Percentiles rank a stretch among this genome's conserved stretches.
phyloP scores from a whole-genome alignment of 2,329 filamentous ascomycete species.

The Cladosporium sphaerospermum region DNA sequence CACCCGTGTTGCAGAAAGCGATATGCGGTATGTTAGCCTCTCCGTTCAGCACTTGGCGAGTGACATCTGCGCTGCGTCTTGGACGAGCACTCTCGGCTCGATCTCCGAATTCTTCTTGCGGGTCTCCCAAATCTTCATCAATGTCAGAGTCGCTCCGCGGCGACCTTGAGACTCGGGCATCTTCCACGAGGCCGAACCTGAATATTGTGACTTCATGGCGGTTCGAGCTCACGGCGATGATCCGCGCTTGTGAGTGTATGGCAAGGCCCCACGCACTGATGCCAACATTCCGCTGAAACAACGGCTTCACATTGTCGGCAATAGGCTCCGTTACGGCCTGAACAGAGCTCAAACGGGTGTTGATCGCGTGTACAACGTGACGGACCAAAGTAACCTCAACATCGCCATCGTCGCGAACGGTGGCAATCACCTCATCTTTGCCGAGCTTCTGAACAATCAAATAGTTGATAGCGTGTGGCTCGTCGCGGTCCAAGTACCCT shows the following conservation, averaged over 20 bases:
- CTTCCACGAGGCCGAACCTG: slow-evolving; percentile 49
- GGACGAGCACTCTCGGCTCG: neutral
- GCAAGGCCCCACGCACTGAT: slow-evolving; percentile 83
- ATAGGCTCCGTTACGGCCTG: neutral
- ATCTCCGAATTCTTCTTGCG: neutral
- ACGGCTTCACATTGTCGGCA: slow-evolving; percentile 41
- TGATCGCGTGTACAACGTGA: slow-evolving; percentile 30
- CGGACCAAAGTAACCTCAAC: slow-evolving; percentile 38
- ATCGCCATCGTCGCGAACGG: slow-evolving; percentile 54
- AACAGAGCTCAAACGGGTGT: slow-evolving; percentile 22
- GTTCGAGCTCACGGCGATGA: slow-evolving; percentile 84
- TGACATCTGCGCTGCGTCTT: slow-evolving; percentile 5
- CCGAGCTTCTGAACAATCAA: slow-evolving; percentile 40
- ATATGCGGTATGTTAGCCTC: slow-evolving; percentile 51
- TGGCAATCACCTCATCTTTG: slow-evolving; percentile 43
- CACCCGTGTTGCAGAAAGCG: slow-evolving; percentile 52
- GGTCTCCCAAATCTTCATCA: neutral
- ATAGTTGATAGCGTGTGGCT: slow-evolving; percentile 41
- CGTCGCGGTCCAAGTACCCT: slow-evolving; percentile 31
- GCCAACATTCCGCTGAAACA: slow-evolving; percentile 72
- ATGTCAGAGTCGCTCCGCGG: neutral
- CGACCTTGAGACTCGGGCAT: neutral
- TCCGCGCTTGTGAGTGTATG: slow-evolving; percentile 70
- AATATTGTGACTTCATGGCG: slow-evolving; percentile 53
- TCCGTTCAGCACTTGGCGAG: slow-evolving; percentile 6